Conservation (phyloP, 108 stramenopile genomes). For the Mediolabrus comicus region DNA sequence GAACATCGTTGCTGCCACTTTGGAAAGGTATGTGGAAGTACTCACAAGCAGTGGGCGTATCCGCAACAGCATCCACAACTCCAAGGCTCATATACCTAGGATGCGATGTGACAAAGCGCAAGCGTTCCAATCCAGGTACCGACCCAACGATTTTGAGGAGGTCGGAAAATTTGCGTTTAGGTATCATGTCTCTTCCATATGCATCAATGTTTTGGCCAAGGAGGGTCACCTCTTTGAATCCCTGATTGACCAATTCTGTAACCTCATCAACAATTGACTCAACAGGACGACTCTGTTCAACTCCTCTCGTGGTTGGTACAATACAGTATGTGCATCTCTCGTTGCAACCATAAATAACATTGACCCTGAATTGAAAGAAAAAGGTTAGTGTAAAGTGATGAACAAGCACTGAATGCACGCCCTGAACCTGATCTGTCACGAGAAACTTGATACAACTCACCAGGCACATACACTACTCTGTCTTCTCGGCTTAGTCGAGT, state of each 20-base stretch:
- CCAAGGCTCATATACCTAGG: slow-evolving; percentile 95
- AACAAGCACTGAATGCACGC: neutral
- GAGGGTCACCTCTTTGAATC: slow-evolving; percentile 93
- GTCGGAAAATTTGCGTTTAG: slow-evolving; percentile 93
- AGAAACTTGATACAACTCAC: too few species aligned
- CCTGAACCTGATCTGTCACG: neutral
- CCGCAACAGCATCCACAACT: slow-evolving; percentile 93
- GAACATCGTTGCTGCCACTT: slow-evolving; percentile 81
- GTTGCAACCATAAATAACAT: slow-evolving; percentile 97
- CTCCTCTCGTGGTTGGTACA: slow-evolving; percentile 94
- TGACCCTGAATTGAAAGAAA: slow-evolving; percentile 47
- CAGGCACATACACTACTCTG: slow-evolving; percentile 83
- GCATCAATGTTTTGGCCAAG: slow-evolving; percentile 98
- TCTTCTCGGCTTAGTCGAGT: slow-evolving; percentile 89
- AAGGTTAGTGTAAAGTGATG: too few species aligned
- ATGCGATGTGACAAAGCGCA: slow-evolving; percentile 96
- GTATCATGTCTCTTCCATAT: slow-evolving; percentile 93
- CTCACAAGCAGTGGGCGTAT: slow-evolving; percentile 82
- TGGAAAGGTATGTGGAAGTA: slow-evolving; percentile 95
- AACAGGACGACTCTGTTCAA: slow-evolving; percentile 92
- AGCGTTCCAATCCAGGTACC: slow-evolving; percentile 76
- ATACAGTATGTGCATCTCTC: slow-evolving; percentile 98
- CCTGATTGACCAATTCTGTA: slow-evolving; percentile 76
- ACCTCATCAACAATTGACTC: slow-evolving; percentile 91
- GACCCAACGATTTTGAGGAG: slow-evolving; percentile 80